Conservation (phyloP, 2,329 filamentous ascomycete species). For the Intubia oerlemansii region DNA sequence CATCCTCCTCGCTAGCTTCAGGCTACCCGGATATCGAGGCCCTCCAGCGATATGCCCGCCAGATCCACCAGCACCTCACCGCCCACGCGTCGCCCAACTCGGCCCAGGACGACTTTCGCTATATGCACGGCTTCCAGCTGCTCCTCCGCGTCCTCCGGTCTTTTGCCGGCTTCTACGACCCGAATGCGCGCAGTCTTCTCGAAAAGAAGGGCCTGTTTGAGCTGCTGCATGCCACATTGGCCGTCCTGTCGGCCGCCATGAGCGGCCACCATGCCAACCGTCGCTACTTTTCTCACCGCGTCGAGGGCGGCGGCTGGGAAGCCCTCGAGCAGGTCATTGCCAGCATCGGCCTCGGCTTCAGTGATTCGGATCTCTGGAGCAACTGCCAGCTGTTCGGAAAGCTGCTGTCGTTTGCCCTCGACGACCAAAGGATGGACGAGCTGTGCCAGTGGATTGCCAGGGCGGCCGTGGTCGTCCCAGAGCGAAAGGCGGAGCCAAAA, state of each 20-base stretch:
- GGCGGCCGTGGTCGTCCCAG: constrained; percentile 8
- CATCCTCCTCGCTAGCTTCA: constrained; percentile 1
- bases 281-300: constrained; percentile 60
- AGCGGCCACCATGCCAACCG: constrained; percentile 67
- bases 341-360: constrained; percentile 41
- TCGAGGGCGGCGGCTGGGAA: constrained; percentile 61
- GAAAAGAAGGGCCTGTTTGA: constrained; percentile 46
- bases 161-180: constrained; percentile 58
- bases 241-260: constrained; percentile 54
- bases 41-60: constrained; percentile 34
- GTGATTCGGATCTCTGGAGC: constrained; percentile 45
- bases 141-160: constrained; percentile 47
- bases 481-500: too few relatives aligned
- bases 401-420: constrained; percentile 59
- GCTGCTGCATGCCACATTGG: constrained; percentile 49
- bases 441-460: constrained; percentile 36
- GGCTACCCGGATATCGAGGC: constrained; percentile 26
- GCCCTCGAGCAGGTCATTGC: constrained; percentile 52
- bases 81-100: constrained; percentile 23
- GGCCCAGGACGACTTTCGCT: constrained; percentile 63
- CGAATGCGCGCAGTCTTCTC: constrained; percentile 33
- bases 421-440: constrained; percentile 51
- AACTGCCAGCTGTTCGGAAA: constrained; percentile 61
- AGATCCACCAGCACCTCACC: constrained; percentile 42
- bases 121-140: constrained; percentile 56